A percentile compares a stretch with the other conserved stretches of the same genome.
phyloP scores from a whole-genome alignment of 108 stramenopile species.

The Fistulifera pelliculosa region DNA sequence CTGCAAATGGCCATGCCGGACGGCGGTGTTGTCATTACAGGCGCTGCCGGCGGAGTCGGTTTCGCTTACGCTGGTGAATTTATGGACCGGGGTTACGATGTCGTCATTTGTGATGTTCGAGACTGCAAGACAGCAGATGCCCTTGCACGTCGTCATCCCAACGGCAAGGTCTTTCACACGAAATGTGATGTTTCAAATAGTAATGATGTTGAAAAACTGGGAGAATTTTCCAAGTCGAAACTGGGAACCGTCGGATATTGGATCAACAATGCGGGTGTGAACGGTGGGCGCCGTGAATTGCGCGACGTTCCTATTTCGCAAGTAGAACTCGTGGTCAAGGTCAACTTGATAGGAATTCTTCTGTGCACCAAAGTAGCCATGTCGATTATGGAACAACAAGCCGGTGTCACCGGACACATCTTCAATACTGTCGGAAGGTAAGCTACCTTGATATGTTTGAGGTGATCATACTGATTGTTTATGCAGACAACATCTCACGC shows the following conservation, averaged over 20 bases:
- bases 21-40: constrained; percentile 78
- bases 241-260: constrained; percentile 82
- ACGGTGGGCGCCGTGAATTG: constrained; percentile 80
- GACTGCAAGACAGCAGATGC: constrained; percentile 67
- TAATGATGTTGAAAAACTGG: constrained; percentile 49
- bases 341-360: constrained; percentile 79
- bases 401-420: constrained; percentile 74
- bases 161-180: constrained; percentile 64
- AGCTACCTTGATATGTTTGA: too few species aligned
- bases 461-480: too few species aligned
- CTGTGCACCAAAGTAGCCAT: constrained; percentile 83
- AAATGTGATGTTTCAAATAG: constrained; percentile 81
- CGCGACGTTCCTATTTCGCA: constrained; percentile 58
- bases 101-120: constrained; percentile 85
- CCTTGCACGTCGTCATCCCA: constrained; percentile 48
- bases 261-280: constrained; percentile 90
- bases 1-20: constrained; percentile 5
- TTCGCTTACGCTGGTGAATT: constrained; percentile 91
- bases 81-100: constrained; percentile 80
- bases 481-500: too few species aligned
- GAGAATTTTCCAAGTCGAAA: constrained; percentile 65
- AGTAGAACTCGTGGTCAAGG: constrained; percentile 80
- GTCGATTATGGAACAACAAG: constrained; percentile 80
- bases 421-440: constrained; percentile 79
- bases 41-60: constrained; percentile 80